Evolutionary conservation across 495 filamentous ascomycete genomes (phyloP).

Genomic region (Penicillium bovifimosum): DNA sequence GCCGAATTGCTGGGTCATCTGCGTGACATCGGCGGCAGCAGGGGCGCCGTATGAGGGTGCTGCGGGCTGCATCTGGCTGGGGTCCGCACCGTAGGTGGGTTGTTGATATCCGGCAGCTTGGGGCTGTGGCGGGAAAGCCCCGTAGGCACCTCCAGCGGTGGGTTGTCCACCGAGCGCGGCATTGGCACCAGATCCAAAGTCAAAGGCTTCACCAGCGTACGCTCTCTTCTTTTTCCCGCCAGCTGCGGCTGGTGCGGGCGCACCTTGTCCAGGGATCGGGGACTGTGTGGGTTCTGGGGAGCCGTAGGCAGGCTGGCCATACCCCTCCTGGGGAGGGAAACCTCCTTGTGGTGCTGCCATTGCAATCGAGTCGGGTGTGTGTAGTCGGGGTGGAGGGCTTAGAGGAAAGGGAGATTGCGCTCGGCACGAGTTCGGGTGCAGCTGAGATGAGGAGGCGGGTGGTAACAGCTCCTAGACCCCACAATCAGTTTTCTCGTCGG

Average conservation of each 20-base stretch:
- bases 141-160: conserved; percentile 48
- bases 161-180: conserved; percentile 58
- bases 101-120: conserved; percentile 49
- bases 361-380: conserved; percentile 15
- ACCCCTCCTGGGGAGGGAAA: conserved; percentile 53
- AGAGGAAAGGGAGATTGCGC: conserved; percentile 1
- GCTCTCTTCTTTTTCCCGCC: conserved; percentile 79
- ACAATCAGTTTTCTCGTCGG: conserved; percentile 21
- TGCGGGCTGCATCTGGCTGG: conserved; percentile 48
- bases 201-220: conserved; percentile 92
- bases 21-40: conserved; percentile 54
- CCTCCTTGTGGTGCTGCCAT: conserved; percentile 61
- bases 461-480: conserved; percentile 28
- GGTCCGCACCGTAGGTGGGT: conserved; percentile 48
- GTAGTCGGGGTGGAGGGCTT: conserved; percentile 2
- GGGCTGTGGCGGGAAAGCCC: conserved; percentile 53
- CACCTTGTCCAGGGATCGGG: conserved; percentile 24
- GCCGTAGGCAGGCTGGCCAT: conserved; percentile 46
- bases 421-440: conserved; percentile 4
- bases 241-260: conserved; percentile 28
- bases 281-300: conserved; percentile 33
- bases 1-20: conserved; percentile 77
- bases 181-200: conserved; percentile 88
- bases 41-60: conserved; percentile 58
- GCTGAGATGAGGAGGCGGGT: conserved; percentile 23